phyloP scores from a whole-genome alignment of 1,139 yeast species.

The Lodderomyces orthopsilosis region DNA sequence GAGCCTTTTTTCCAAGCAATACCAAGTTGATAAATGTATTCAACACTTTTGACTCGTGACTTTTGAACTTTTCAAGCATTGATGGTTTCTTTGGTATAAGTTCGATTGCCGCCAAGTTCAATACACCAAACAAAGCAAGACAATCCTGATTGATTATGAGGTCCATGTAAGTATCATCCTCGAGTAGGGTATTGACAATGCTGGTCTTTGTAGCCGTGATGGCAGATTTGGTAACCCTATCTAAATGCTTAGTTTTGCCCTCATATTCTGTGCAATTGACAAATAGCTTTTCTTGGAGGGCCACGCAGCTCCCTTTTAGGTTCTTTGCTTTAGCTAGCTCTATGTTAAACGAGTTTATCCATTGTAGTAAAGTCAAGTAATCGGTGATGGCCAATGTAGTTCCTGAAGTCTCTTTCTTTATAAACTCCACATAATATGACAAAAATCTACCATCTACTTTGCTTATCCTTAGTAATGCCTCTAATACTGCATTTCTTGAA shows the following conservation, averaged over 20 bases:
- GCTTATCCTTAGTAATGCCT: constrained; percentile 35
- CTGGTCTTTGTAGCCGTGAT: constrained; percentile 36
- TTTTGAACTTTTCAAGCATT: constrained; percentile 24
- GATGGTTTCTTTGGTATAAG: constrained; percentile 42
- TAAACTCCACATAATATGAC: constrained; percentile 33
- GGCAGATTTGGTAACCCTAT: constrained; percentile 46
- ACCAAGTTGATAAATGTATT: constrained; percentile 29
- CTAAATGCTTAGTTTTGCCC: constrained; percentile 32
- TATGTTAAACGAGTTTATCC: constrained; percentile 44
- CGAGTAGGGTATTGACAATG: constrained; percentile 16
- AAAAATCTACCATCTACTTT: constrained; percentile 30
- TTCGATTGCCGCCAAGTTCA: constrained; percentile 37
- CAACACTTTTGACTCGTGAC: constrained; percentile 19
- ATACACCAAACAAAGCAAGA: constrained; percentile 34
- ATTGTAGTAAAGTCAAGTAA: constrained; percentile 52
- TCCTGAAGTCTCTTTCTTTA: constrained; percentile 32
- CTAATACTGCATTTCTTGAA: constrained; percentile 42
- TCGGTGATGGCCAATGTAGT: constrained; percentile 50
- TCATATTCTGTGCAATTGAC: constrained; percentile 17
- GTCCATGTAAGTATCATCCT: constrained; percentile 11
- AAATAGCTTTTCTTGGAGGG: constrained; percentile 25
- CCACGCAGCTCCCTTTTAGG: constrained; percentile 14
- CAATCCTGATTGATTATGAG: constrained; percentile 11
- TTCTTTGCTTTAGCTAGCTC: constrained; percentile 16
- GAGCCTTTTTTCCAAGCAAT: constrained; percentile 44